Percentiles rank a stretch among this genome's conserved stretches.
Evolutionary conservation across 345 rosid genomes (phyloP).

Genomic region (Syzygium jambos): DNA sequence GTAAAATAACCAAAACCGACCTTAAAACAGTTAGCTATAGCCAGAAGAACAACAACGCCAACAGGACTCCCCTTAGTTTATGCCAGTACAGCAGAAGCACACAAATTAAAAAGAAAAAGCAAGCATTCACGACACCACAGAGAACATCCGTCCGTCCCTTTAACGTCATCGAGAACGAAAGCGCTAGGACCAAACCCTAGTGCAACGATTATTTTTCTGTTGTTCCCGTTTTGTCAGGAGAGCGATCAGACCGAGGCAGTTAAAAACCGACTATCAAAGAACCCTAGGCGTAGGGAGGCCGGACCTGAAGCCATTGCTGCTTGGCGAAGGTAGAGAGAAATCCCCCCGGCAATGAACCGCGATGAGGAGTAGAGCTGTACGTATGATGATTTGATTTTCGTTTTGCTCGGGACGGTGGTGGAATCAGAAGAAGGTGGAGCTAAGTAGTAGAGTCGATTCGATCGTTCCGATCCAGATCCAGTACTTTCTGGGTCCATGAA

Average conservation of each 20-base stretch:
- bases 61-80: not conserved
- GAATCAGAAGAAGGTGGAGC: not conserved
- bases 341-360: not conserved
- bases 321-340: not conserved
- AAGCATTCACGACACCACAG: not conserved
- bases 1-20: not conserved
- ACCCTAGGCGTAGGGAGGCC: not conserved
- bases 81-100: not conserved
- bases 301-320: constrained; percentile 7
- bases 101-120: not conserved
- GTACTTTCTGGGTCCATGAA: not conserved
- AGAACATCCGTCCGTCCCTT: not conserved
- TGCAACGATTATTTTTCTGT: not conserved
- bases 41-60: not conserved
- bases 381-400: not conserved
- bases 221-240: not conserved
- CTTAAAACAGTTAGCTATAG: not conserved
- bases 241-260: not conserved
- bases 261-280: not conserved
- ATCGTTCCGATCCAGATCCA: not conserved
- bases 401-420: not conserved
- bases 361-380: not conserved
- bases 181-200: not conserved
- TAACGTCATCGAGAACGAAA: not conserved
- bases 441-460: not conserved